Conservation (phyloP, 208 protist species). For the Leishmania braziliensis region DNA sequence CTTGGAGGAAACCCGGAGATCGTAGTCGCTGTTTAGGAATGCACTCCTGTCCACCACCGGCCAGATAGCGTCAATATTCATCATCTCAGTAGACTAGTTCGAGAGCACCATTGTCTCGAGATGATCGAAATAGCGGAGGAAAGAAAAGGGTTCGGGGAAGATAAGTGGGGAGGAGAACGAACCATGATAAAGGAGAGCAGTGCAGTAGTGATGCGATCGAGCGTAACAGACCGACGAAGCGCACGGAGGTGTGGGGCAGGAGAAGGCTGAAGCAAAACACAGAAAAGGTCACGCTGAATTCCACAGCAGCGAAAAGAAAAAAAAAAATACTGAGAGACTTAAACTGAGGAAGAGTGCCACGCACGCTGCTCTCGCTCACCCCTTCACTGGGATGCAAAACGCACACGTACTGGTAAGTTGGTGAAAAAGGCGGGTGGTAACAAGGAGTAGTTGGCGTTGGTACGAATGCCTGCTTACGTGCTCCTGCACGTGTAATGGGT, state of each 20-base stretch:
- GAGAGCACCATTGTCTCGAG: constrained; percentile 28
- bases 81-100: constrained; percentile 37
- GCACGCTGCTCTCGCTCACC: neutral
- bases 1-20: constrained; percentile 93
- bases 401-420: neutral
- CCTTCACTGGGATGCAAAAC: neutral
- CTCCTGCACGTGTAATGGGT: neutral
- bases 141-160: neutral
- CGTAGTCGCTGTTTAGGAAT: constrained; percentile 97
- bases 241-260: neutral
- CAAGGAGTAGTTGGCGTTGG: neutral
- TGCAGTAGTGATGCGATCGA: neutral
- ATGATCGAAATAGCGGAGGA: neutral
- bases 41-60: constrained; percentile 93
- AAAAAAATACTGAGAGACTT: neutral
- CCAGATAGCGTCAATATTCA: constrained; percentile 67
- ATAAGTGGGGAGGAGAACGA: neutral
- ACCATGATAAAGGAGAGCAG: neutral
- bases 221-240: neutral
- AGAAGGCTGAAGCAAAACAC: neutral
- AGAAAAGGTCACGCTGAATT: neutral
- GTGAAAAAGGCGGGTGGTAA: neutral
- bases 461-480: neutral
- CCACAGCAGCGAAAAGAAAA: neutral
- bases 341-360: neutral